Base-by-base conservation (phyloP, 768 basidiomycete genomes). In the Pulveroboletus ravenelii region DNA sequence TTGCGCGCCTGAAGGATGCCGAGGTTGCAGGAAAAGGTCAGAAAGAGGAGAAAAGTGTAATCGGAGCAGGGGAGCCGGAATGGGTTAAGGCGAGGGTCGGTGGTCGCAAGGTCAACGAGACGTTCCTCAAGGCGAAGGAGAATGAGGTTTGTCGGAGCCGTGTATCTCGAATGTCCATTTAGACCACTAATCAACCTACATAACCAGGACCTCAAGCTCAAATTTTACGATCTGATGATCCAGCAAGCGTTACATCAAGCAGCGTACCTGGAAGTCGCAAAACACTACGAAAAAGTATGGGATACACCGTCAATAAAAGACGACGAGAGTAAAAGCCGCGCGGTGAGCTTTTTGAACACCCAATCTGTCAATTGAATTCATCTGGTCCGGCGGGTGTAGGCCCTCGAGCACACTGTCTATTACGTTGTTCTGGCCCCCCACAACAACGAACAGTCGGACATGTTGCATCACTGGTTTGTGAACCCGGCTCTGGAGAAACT, bases 371-470 rank as follows among this genome's bases (percentile, higher is more conserved):
- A 27, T 29, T 29, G 30, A 52, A 31, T 32, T 40, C 41, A 31
- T 50, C 34, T 56, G 36, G 53, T 36, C 34, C 41, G 27, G 23
- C 14, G 42, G 35, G 48, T 20, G 52, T 56, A 96, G 90, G 91
- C 93, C 25, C 78, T 98, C 14, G 92, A 96, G 64, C 89, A 93
- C 66, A 93, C 98, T 50, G 85, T 94, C 40, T 94, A 91, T 71
- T 98, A 94, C 62, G 80, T 97, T 48, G 83, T 96, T 23, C 84
- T 98, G 41, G 89, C 95, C 1, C 85, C 93, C 3, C 88, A 98
- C 66, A 89, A 87, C 67, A 98, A 99, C 65, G 95, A 97, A 69
- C 96, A 99, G 69, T 91, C 87, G 3, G 93, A 98, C 65, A 93
- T 98, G 87, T 73, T 99, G 40, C 85, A 97, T 66, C 89, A 90